These are phyloP conservation scores for Phytopythium litorale DNA, from an alignment of 352 stramenopile genomes.

Conservation along the genomic window DNA sequence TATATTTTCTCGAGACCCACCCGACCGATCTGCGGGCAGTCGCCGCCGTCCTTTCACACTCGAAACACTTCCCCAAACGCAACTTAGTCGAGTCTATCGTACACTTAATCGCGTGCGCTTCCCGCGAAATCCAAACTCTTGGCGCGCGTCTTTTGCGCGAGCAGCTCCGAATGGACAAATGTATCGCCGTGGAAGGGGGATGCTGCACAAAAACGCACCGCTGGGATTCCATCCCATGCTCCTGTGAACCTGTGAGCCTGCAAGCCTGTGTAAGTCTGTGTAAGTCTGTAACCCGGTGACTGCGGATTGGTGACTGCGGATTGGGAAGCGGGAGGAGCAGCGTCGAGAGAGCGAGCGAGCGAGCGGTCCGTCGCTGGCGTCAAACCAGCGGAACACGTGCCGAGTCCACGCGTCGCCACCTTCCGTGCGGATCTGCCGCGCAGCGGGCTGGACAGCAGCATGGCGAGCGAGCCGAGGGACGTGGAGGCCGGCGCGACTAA, in stretches of 20 bases:
- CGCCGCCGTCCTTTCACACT: too few species aligned
- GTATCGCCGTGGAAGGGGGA: constrained; percentile 1
- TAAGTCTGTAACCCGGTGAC: too few species aligned
- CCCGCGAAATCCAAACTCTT: not conserved
- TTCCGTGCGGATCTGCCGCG: not conserved
- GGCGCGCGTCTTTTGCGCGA: not conserved
- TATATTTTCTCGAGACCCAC: too few species aligned
- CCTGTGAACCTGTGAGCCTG: too few species aligned
- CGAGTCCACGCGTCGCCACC: not conserved
- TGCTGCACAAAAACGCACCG: constrained; percentile 5
- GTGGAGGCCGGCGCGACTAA: constrained; percentile 9
- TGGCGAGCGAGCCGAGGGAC: not conserved
- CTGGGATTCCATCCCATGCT: too few species aligned
- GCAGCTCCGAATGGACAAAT: not conserved
- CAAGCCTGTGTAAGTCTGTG: too few species aligned
- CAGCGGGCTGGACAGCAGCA: not conserved
- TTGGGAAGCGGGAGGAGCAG: not conserved
- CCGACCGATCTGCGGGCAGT: too few species aligned
- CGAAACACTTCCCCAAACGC: too few species aligned
- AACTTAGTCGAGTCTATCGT: too few species aligned
- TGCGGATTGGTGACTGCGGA: too few species aligned
- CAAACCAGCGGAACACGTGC: not conserved
- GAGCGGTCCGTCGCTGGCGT: constrained; percentile 6
- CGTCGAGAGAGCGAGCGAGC: too few species aligned
- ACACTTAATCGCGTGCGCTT: too few species aligned